Evolutionary conservation across 140 eudicot genomes (phyloP).

Genomic region (Ambrosia hybrid): DNA sequence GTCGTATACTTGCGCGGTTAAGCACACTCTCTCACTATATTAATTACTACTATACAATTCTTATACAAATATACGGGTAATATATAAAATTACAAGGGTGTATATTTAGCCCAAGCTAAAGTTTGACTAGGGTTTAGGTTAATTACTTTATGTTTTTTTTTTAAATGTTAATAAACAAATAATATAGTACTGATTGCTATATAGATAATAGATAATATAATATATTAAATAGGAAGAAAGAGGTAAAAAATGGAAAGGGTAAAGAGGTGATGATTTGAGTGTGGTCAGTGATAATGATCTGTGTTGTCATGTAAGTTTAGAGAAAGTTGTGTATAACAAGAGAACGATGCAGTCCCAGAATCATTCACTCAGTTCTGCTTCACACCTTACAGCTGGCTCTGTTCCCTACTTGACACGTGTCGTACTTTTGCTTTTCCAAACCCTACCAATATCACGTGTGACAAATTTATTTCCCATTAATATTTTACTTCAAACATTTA

Average conservation of each 20-base stretch:
- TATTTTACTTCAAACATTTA: not conserved
- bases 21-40: no score
- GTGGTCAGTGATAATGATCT: slow-evolving; percentile 34
- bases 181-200: no score
- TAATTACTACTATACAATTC: no score
- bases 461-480: not conserved
- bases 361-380: slow-evolving; percentile 27
- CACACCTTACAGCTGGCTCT: slow-evolving; percentile 26
- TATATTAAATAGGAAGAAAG: not conserved
- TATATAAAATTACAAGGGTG: no score
- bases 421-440: slow-evolving; percentile 32
- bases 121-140: no score
- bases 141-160: no score
- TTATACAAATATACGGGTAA: no score
- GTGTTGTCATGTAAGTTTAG: slow-evolving; percentile 43
- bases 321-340: slow-evolving; percentile 46
- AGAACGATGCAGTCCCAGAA: slow-evolving; percentile 34
- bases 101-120: no score
- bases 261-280: slow-evolving; percentile 45
- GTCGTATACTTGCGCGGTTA: no score
- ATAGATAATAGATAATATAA: no score
- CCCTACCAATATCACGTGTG: slow-evolving; percentile 29
- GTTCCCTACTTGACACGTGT: slow-evolving; percentile 42
- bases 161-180: no score
- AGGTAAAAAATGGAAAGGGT: slow-evolving; percentile 30